Percentiles rank a stretch among this genome's conserved stretches.
phyloP scores from a whole-genome alignment of 371 early-diverging fungal genomes.

The Rhizopus microsporus region DNA sequence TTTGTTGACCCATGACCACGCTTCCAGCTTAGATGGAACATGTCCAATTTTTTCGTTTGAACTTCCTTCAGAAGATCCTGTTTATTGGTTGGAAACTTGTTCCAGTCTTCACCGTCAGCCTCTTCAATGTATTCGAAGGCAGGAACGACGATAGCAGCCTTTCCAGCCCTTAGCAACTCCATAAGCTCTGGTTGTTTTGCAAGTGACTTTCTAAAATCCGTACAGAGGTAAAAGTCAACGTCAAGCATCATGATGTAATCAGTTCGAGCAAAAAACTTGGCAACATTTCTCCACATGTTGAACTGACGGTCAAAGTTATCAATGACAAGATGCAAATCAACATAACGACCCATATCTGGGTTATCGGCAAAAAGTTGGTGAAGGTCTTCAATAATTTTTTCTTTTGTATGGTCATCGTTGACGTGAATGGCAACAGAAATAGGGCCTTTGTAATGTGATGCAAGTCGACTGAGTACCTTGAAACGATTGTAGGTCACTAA shows the following conservation, averaged over 20 bases:
- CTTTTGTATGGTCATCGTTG: constrained; percentile 53
- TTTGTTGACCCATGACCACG: constrained; percentile 62
- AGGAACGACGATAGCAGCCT: constrained; percentile 58
- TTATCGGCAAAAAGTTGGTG: constrained; percentile 51
- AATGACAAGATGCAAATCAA: constrained; percentile 61
- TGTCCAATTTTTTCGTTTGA: constrained; percentile 48
- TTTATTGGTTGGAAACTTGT: constrained; percentile 52
- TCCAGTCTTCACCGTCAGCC: constrained; percentile 56
- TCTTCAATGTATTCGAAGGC: constrained; percentile 60
- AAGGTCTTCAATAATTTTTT: constrained; percentile 48
- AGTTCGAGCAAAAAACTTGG: constrained; percentile 61
- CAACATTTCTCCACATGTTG: constrained; percentile 70
- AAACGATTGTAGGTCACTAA: constrained; percentile 53
- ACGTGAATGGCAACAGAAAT: constrained; percentile 66
- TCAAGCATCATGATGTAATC: constrained; percentile 65
- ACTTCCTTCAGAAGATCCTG: constrained; percentile 43
- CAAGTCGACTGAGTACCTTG: constrained; percentile 43
- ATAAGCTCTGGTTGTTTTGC: constrained; percentile 40
- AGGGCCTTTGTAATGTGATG: constrained; percentile 32
- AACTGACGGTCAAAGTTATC: constrained; percentile 64
- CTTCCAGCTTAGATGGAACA: constrained; percentile 59
- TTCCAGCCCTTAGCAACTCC: constrained; percentile 47
- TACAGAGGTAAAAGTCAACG: constrained; percentile 64
- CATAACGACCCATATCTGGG: constrained; percentile 52
- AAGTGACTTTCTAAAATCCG: constrained; percentile 53